Base-by-base conservation (phyloP, 495 filamentous ascomycete genomes). In the Aspergillus egyptiacus region DNA sequence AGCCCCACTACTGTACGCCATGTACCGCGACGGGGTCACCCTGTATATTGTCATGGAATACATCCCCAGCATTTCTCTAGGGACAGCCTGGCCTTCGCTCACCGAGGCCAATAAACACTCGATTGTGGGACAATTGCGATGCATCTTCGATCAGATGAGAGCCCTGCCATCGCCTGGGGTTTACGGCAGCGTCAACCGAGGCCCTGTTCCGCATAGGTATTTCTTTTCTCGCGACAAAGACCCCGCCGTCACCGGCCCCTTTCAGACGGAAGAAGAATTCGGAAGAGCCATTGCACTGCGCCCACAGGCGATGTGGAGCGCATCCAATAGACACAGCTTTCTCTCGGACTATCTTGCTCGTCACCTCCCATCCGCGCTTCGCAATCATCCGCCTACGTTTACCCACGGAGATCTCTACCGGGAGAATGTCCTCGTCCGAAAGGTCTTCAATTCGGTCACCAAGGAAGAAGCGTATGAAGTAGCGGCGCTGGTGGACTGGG, bases 401-500 rank as follows among this genome's bases (percentile, higher is more conserved):
- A 63, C 66, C 28, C 60, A 69, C 39, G 54, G 55, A 50, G 62
- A 66, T 58, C 39, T 67, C 25, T 59, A 60, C 19, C 51, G 56
- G 24, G 56, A 62, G 54, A 67, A 28, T 32, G 11, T 32, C n/a
- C 6, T 32, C 3, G 30, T 32, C 11, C 7, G 30, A 32, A 32
- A 32, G 30, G 13, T n/a, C 11, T 6, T n/a, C n/a, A 32, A 32
- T 32, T 32, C 30, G 7, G 30, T 32, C n/a, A 32, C 11, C 7
- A 32, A n/a, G 36, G 44, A 15, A 41, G 45, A 54, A 38, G 34
- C 19, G 23, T 47, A 47, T 48, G 34, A 46, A 30, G 35, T 51
- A 30, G 48, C 57, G 51, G 71, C 65, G 38, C 61, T 78, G 57
- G 54, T 76, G 41, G 71, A 76, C 30, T 75, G 74, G 74, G 75